Conservation (phyloP, 2,329 filamentous ascomycete species). For the Colletotrichum salicis region DNA sequence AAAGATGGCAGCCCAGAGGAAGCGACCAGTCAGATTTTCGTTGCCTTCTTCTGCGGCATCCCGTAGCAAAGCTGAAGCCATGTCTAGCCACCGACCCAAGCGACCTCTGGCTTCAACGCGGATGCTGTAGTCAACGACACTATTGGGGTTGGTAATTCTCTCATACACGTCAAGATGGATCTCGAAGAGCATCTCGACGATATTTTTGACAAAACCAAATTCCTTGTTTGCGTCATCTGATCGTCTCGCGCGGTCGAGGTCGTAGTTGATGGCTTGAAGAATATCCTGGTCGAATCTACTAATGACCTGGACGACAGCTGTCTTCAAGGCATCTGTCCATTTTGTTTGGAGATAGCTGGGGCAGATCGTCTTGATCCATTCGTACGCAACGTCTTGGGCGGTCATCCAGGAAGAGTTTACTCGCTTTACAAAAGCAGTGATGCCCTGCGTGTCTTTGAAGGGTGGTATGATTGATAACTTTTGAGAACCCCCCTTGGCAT, state of each 20-base stretch:
- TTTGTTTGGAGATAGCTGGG: constrained; percentile 62
- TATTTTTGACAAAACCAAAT: constrained; percentile 32
- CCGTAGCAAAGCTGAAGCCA: constrained; percentile 59
- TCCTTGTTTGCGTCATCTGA: background rate
- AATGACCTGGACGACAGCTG: constrained; percentile 66
- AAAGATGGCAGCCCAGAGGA: constrained; percentile 68
- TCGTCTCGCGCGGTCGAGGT: constrained; percentile 45
- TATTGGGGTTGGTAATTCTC: constrained; percentile 66
- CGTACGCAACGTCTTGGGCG: constrained; percentile 67
- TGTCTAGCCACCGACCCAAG: constrained; percentile 62
- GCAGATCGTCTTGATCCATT: constrained; percentile 65
- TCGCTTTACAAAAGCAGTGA: constrained; percentile 61
- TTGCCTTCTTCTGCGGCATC: constrained; percentile 46
- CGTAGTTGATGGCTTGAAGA: constrained; percentile 56
- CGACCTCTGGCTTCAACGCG: constrained; percentile 61
- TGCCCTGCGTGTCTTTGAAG: constrained; percentile 64
- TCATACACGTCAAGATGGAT: constrained; percentile 71
- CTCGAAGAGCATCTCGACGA: constrained; percentile 70
- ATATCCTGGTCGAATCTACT: constrained; percentile 64
- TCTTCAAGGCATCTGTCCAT: constrained; percentile 69
- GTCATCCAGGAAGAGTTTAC: constrained; percentile 63
- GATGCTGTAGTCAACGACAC: constrained; percentile 60
- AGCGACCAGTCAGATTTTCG: constrained; percentile 59
- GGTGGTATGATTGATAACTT: constrained; percentile 56
- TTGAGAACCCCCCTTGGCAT: constrained; percentile 67